A percentile compares a stretch with the other conserved stretches of the same genome.
Evolutionary conservation across 768 basidiomycete species (phyloP).

Genomic region (Lactarius tabidus): DNA sequence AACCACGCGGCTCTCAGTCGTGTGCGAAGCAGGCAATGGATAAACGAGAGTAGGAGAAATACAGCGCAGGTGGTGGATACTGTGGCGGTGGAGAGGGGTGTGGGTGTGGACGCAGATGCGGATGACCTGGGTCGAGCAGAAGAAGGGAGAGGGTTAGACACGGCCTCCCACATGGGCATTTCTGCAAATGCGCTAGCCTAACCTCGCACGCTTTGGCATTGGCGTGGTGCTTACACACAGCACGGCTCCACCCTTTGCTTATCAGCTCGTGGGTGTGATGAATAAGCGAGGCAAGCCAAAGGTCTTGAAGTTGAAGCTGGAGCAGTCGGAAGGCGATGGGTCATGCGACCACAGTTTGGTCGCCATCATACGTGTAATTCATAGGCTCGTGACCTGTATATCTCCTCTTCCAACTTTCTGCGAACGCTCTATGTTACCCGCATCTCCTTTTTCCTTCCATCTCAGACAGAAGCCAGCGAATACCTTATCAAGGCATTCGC

Average conservation of each 20-base stretch:
- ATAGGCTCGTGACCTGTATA: too few relatives aligned
- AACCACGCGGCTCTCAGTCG: conserved; percentile 43
- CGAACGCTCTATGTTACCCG: too few relatives aligned
- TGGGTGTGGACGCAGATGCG: too few relatives aligned
- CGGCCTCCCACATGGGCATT: conserved; percentile 22
- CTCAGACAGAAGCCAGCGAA: too few relatives aligned
- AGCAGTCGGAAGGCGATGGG: too few relatives aligned
- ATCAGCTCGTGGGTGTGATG: conserved; percentile 28
- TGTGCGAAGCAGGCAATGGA: conserved; percentile 23
- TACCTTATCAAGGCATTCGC: too few relatives aligned
- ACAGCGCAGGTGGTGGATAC: conserved; percentile 8
- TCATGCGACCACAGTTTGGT: too few relatives aligned
- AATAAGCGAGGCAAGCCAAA: conserved; percentile 2
- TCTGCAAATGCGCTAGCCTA: conserved; percentile 26
- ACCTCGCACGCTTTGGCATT: conserved; percentile 35
- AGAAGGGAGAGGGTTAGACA: conserved; percentile 18
- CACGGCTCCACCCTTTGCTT: conserved; percentile 29
- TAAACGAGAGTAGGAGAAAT: conserved; percentile 11
- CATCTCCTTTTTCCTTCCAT: too few relatives aligned
- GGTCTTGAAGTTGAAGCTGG: conserved; percentile 38
- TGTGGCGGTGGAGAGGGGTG: neutral
- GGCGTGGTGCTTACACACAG: conserved; percentile 32
- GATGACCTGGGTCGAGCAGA: neutral
- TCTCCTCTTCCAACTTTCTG: too few relatives aligned
- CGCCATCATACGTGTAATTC: too few relatives aligned